Evolutionary conservation across 129 eudicot species (phyloP), one percentile per base, ranked within the genome.

Genomic region (Escallonia herrerae): DNA sequence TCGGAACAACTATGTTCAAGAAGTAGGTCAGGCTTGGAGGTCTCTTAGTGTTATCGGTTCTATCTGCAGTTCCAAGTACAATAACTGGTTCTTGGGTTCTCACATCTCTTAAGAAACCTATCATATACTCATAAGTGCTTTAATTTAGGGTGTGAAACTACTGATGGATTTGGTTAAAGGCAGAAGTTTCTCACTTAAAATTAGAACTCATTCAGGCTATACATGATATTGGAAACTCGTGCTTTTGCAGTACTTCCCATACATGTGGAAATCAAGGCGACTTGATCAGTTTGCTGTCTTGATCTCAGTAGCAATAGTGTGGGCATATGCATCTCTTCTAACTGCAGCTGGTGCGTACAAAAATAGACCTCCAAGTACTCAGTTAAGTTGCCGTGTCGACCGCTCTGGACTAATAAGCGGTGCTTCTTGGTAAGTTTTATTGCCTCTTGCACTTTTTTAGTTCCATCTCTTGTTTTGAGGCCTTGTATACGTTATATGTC

Each of bases 331-430:
- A 39, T 77, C 95, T 46, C 81, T 94, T 77, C 80, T 94, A 12
- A 94, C 99, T 42, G 87, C 67, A 60, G 93, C 93, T 12, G 99
- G 99, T 69, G 99, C 99, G 38, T 94, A 89, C 64, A 86, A 77
- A 37, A 74, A 56, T 58, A 83, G 69, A 62, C 83, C 95, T 64
- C 87, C 80, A 8, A 67, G 47, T 56, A 94, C 99, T 55, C 99
- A 94, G 67, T 79, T 94, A 69, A 85, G 95, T 47, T 94, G 99
- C n/a, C 87, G 99, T 15, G 89, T 87, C 43, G 95, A 94, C 77
- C 85, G 96, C 8, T 81, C 99, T 67, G 96, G 93, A 39, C 95
- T 94, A 66, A 74, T 94, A 8, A 53, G 93, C 45, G 87, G 80
- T 53, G 84, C 99, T 64, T 75, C 91, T 41, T 94, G 97, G 97